phyloP scores from a whole-genome alignment of 2,329 filamentous ascomycete genomes.

The Septoria petroselini region DNA sequence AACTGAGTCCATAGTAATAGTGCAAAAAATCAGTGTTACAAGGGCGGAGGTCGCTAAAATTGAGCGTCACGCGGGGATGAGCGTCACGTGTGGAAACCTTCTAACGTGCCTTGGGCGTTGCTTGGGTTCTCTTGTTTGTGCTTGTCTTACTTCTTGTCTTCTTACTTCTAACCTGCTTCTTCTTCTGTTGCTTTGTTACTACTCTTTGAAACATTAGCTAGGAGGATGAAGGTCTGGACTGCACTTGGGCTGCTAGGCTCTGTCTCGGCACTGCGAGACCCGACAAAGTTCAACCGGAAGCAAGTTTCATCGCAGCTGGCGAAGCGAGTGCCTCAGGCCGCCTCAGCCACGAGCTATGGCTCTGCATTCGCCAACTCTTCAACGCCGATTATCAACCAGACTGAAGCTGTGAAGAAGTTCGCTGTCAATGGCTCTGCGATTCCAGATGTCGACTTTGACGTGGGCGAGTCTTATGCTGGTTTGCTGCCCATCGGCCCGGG shows the following conservation, averaged over 20 bases:
- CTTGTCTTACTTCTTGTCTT: no score
- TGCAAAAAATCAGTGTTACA: no score
- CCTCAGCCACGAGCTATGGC: not conserved
- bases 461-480: conserved; percentile 38
- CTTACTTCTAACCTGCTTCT: no score
- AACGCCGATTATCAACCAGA: conserved; percentile 42
- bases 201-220: no score
- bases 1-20: no score
- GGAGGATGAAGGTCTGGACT: not conserved
- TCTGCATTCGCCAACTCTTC: not conserved
- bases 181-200: no score
- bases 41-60: no score
- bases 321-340: not conserved
- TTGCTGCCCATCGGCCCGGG: conserved; percentile 35
- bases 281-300: conserved; percentile 2
- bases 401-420: conserved; percentile 45
- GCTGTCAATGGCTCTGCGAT: conserved; percentile 33
- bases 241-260: not conserved
- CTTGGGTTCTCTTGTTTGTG: no score
- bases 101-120: no score
- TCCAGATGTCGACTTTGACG: conserved; percentile 38
- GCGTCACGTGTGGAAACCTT: no score
- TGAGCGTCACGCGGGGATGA: no score
- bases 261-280: conserved; percentile 1
- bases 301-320: not conserved